Base-by-base conservation (phyloP, 495 filamentous ascomycete species). In the Durotheca rogersii region DNA sequence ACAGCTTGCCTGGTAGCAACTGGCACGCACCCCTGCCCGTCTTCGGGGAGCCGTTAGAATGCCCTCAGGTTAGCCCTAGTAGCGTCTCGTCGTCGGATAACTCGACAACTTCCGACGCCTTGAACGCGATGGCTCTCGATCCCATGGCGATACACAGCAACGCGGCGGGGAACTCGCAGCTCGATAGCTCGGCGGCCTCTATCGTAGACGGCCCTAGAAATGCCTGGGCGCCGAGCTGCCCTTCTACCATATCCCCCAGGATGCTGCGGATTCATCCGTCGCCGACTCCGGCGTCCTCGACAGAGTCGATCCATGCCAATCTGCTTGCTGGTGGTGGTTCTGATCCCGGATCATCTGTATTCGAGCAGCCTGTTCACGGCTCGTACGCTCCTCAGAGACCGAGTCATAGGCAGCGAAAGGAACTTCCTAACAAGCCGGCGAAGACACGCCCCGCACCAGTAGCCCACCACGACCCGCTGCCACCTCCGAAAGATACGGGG, bases 401-500 rank as follows among this genome's bases (percentile, higher is more conserved):
- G 16, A 38, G 11, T 19, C 56, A 46, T 6, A 69, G 64, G 52
- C 23, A 47, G 6, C 65, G 68, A n/a, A 69, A 62, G 29, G 59
- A 67, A 29, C 55, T 71, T 6, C 68, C 68, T 0, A 62, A 44
- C 23, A 65, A 62, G 41, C 53, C 64, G 23, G 35, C 12, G 7
- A 62, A 53, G 73, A 69, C 7, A 72, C 81, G 77, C 72, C 72
- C 47, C 69, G 73, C 37, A 68, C 67, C 54, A 58, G 75, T 50
- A 16, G 23, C 23, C 3, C 25, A 38, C 20, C 30, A 37, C 17
- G 40, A 47, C 18, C 35, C 54, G 11, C 16, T 25, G 11, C 16
- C 30, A 6, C 6, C 30, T 27, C 54, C 56, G 0, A 56, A 53
- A 12, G 51, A 38, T 25, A 67, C 61, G 43, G 32, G 47, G 6